Base-by-base conservation (phyloP, 352 stramenopile genomes). In the Phytopythium kandeliae region DNA sequence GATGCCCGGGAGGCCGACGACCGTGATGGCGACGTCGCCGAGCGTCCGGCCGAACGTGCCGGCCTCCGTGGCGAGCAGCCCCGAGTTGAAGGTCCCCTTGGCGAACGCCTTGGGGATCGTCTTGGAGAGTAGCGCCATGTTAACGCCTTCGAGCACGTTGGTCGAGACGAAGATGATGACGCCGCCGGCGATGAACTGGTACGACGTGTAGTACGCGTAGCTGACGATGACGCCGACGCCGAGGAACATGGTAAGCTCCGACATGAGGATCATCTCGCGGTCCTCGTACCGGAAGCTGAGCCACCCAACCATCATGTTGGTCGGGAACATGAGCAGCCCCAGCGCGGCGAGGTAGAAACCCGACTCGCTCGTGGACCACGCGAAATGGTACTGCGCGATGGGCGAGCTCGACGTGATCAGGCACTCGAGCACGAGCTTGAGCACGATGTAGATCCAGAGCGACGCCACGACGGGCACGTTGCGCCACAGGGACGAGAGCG, bases 1-100 rank as follows among this genome's bases (percentile, higher is more conserved):
- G 48, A 93, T 85, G 42, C 82, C 82, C 2, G 81, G 82, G 41
- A 93, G 58, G 12, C 83, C 86, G 6, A 91, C 74, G 8, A 93
- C 57, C 21, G 84, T 93, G 65, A 97, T 95, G 38, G 78, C 61
- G 15, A 92, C 71, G 54, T 97, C 86, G 19, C 88, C 88, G 24
- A 95, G 71, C 9, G 89, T 85, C 42, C 88, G 83, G 11, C 86
- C 89, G 22, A 96, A 78, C 17, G 92, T 98, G 42, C 92, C 91
- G 34, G 95, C 83, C 43, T 97, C 74, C 8, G 94, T 98, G 1
- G 92, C 88, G n/a, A 98, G 63, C 45, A 98, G 70, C 5, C 95
- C 95, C 28, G 88, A 93, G 69, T 98, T 98, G 58, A 98, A 96
- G 16, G 91, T 98, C 30, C 92, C 94, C 17, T 86, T 85, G 2